Conservation (phyloP, 805 yeast species). For the Debaryomyces castellii region DNA sequence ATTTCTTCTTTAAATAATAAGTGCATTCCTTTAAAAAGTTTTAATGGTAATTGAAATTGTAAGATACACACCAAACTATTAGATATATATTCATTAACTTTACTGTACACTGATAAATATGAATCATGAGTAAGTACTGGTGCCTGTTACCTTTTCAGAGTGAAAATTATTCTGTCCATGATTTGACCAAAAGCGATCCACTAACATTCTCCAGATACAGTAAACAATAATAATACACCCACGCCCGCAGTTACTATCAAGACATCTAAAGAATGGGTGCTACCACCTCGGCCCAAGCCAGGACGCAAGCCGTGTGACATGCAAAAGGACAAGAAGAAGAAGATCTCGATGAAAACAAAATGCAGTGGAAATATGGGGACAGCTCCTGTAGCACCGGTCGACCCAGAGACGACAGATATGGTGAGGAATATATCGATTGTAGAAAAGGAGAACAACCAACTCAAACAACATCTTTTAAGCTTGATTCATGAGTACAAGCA, state of each 20-base stretch:
- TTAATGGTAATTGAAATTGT: not conserved
- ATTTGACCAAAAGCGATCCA: not conserved
- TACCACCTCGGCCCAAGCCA: conserved; percentile 59
- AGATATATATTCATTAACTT: not conserved
- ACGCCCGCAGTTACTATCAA: conserved; percentile 21
- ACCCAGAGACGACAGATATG: not conserved
- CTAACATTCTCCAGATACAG: conserved; percentile 2
- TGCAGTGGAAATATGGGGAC: not conserved
- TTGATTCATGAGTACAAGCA: conserved; percentile 42
- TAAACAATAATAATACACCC: not conserved
- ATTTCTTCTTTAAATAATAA: conserved; percentile 1
- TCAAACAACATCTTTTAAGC: conserved; percentile 33
- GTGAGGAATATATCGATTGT: conserved; percentile 13
- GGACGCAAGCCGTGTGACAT: conserved; percentile 26
- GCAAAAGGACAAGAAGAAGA: conserved; percentile 5
- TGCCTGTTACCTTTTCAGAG: not conserved
- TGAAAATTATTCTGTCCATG: not conserved
- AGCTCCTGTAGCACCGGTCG: not conserved
- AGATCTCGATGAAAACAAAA: not conserved
- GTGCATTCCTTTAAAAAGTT: not conserved
- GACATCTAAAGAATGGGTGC: conserved; percentile 78
- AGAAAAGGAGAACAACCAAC: conserved; percentile 32
- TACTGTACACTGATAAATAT: not conserved
- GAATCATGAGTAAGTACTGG: not conserved
- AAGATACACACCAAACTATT: not conserved